phyloP scores from a whole-genome alignment of 208 protist species.

The Wallacemonas sp. region DNA sequence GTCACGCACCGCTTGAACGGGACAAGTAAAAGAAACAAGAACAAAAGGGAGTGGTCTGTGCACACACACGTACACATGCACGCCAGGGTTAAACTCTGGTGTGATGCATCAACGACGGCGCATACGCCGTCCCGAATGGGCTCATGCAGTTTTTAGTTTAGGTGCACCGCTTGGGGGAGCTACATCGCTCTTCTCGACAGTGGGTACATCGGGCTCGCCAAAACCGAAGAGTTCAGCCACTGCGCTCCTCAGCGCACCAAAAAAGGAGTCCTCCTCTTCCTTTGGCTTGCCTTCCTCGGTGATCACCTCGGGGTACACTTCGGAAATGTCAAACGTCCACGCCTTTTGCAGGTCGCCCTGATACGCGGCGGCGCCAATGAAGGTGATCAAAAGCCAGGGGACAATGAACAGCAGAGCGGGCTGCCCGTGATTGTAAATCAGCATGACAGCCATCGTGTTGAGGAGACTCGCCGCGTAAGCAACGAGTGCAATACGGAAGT shows the following conservation, averaged over 20 bases:
- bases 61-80: no score
- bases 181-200: background rate
- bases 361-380: slow-evolving; percentile 38
- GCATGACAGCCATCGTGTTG: slow-evolving; percentile 95
- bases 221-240: slow-evolving; percentile 53
- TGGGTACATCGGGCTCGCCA: slow-evolving; percentile 8
- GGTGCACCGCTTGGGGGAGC: background rate
- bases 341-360: slow-evolving; percentile 70
- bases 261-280: slow-evolving; percentile 31
- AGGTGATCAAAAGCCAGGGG: slow-evolving; percentile 83
- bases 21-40: background rate
- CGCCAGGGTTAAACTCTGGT: no score
- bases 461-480: slow-evolving; percentile 92
- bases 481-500: slow-evolving; percentile 86
- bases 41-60: background rate
- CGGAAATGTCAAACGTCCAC: slow-evolving; percentile 47
- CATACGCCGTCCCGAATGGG: no score
- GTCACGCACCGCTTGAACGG: no score
- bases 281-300: slow-evolving; percentile 23
- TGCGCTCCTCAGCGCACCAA: slow-evolving; percentile 22
- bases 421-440: slow-evolving; percentile 94
- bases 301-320: slow-evolving; percentile 20
- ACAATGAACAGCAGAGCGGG: slow-evolving; percentile 93
- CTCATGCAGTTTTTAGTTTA: slow-evolving; percentile 11
- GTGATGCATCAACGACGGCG: no score